Evolutionary conservation across 2,329 filamentous ascomycete genomes (phyloP).

Genomic region (Lachnellula subtilissima): DNA sequence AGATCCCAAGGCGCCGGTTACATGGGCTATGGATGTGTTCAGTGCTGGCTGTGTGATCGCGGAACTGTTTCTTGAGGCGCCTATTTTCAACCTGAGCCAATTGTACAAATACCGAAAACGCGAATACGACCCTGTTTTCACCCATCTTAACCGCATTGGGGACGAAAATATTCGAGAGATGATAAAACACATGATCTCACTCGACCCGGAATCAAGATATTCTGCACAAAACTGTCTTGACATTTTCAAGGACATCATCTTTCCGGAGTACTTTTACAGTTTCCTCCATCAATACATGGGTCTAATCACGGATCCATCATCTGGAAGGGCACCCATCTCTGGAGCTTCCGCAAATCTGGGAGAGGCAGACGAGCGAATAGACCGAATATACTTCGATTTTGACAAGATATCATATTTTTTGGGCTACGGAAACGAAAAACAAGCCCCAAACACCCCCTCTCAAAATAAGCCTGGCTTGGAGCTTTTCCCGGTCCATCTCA

Average conservation of each 20-base stretch:
- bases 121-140: slow-evolving; percentile 82
- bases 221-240: slow-evolving; percentile 91
- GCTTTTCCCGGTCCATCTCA: slow-evolving; percentile 76
- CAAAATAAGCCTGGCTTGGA: slow-evolving; percentile 49
- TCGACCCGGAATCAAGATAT: slow-evolving; percentile 87
- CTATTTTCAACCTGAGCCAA: slow-evolving; percentile 96
- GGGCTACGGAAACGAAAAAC: slow-evolving; percentile 56
- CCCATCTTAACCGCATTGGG: slow-evolving; percentile 78
- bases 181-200: slow-evolving; percentile 92
- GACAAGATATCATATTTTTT: slow-evolving; percentile 97
- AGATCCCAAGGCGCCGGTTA: slow-evolving; percentile 58
- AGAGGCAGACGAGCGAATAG: slow-evolving; percentile 89
- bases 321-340: slow-evolving; percentile 67
- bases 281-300: slow-evolving; percentile 98
- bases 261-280: slow-evolving; percentile 94
- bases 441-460: slow-evolving; percentile 30
- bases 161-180: slow-evolving; percentile 83
- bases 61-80: slow-evolving; percentile 88
- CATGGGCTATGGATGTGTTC: slow-evolving; percentile 98
- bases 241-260: slow-evolving; percentile 87
- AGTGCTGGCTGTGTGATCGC: slow-evolving; percentile 96
- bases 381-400: slow-evolving; percentile 88
- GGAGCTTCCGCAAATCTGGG: slow-evolving; percentile 67
- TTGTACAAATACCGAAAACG: slow-evolving; percentile 90
- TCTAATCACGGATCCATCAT: slow-evolving; percentile 84